These are phyloP conservation scores for Colletotrichum australisinense DNA, from an alignment of 2,329 filamentous ascomycete genomes.

Conservation along the genomic window DNA sequence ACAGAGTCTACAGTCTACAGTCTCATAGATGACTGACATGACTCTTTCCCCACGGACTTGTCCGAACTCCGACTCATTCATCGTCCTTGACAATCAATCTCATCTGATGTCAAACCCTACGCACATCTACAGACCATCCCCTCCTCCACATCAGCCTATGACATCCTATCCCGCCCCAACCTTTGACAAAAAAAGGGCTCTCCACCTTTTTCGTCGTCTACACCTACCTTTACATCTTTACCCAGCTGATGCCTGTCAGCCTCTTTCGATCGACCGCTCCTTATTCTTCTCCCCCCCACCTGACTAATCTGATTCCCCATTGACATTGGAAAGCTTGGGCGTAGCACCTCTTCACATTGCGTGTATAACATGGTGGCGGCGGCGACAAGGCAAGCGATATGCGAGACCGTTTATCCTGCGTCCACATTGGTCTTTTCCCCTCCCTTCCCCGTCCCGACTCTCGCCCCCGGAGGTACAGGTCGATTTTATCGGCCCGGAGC, in stretches of 20 bases:
- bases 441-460: not conserved
- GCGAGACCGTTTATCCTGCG: not conserved
- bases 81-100: not conserved
- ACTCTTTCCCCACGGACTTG: not conserved
- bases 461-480: not conserved
- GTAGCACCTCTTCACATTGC: no score
- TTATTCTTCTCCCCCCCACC: not conserved
- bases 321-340: not conserved
- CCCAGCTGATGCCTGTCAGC: not conserved
- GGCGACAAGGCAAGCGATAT: not conserved
- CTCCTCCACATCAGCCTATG: not conserved
- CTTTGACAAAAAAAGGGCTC: not conserved
- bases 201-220: not conserved
- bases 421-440: not conserved
- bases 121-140: not conserved
- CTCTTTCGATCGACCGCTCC: not conserved
- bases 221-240: not conserved
- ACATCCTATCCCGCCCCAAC: constrained; percentile 3
- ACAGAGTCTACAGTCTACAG: no score
- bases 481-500: not conserved
- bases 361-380: not conserved
- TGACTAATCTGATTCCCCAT: not conserved
- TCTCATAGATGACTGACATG: not conserved
- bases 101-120: not conserved
- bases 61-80: not conserved